A percentile compares a stretch with the other conserved stretches of the same genome.
These are phyloP conservation scores for Sarocladium strictum DNA, from an alignment of 2,329 filamentous ascomycete species.

Conservation along the genomic window DNA sequence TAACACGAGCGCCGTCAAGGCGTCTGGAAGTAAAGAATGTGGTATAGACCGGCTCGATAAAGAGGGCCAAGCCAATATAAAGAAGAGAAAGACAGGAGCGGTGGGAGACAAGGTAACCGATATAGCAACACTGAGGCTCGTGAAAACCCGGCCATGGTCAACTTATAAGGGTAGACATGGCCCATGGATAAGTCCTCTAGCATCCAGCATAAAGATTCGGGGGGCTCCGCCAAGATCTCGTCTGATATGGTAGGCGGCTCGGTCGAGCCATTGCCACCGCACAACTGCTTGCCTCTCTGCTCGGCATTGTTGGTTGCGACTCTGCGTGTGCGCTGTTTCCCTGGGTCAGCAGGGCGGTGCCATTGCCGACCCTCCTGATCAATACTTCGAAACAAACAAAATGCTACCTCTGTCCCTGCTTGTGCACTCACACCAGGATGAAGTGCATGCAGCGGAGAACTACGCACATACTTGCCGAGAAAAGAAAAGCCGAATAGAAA, in stretches of 20 bases:
- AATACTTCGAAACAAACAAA: constrained; percentile 4
- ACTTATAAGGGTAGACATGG: not conserved
- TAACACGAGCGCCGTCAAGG: constrained; percentile 2
- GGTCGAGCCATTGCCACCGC: not conserved
- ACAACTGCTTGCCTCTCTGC: not conserved
- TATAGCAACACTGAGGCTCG: not conserved
- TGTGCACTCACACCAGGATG: not conserved
- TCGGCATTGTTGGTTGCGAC: not conserved
- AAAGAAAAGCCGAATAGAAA: not conserved
- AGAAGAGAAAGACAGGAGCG: not conserved
- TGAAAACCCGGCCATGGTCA: not conserved
- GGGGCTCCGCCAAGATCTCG: not conserved
- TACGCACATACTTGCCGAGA: not conserved
- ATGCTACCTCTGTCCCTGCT: not conserved
- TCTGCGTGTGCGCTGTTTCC: not conserved
- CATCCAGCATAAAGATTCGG: not conserved
- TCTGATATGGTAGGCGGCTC: not conserved
- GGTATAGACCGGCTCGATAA: not conserved
- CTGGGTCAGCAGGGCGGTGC: not conserved
- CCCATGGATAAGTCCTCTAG: not conserved
- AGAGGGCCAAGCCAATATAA: not conserved
- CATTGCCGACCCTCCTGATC: constrained; percentile 4
- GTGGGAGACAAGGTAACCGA: not conserved
- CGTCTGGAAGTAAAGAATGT: not conserved
- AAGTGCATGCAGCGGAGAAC: not conserved